Conservation (phyloP, 805 yeast genomes). For the Starmerella potacharoeniae region DNA sequence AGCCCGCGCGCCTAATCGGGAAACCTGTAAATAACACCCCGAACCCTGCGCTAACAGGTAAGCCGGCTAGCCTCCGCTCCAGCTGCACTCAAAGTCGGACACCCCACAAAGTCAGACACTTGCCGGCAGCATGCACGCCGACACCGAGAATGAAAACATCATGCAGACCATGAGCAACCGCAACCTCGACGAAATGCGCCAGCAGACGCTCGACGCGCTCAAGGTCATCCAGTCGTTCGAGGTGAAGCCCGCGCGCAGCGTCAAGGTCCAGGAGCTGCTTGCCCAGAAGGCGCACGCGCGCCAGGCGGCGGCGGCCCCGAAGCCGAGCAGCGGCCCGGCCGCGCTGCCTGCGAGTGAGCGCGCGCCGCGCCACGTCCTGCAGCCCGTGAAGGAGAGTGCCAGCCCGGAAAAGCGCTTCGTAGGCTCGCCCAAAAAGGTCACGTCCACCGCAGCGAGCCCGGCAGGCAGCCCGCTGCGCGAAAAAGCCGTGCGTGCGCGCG, state of each 20-base stretch:
- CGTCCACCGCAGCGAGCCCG: neutral
- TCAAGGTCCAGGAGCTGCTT: neutral
- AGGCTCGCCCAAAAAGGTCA: neutral
- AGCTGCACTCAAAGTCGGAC: no score
- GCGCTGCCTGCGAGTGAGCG: neutral
- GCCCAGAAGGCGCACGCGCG: neutral
- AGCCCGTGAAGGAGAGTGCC: neutral
- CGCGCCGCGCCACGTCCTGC: neutral
- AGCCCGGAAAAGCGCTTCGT: constrained; percentile 3
- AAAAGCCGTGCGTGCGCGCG: neutral
- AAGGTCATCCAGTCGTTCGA: constrained; percentile 10
- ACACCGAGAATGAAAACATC: neutral
- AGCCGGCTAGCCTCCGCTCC: neutral
- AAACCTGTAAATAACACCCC: neutral
- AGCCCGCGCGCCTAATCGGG: neutral
- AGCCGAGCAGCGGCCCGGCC: neutral
- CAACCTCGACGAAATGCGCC: constrained; percentile 7
- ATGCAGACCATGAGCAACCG: neutral
- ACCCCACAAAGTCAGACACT: no score
- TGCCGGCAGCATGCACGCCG: neutral
- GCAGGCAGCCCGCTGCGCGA: neutral
- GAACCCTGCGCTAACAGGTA: neutral
- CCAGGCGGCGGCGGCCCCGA: neutral
- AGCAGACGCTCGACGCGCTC: constrained; percentile 11
- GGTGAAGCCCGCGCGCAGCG: constrained; percentile 8